Evolutionary conservation across 2,329 filamentous ascomycete species (phyloP).

Genomic region (Hypoxylon sp.): DNA sequence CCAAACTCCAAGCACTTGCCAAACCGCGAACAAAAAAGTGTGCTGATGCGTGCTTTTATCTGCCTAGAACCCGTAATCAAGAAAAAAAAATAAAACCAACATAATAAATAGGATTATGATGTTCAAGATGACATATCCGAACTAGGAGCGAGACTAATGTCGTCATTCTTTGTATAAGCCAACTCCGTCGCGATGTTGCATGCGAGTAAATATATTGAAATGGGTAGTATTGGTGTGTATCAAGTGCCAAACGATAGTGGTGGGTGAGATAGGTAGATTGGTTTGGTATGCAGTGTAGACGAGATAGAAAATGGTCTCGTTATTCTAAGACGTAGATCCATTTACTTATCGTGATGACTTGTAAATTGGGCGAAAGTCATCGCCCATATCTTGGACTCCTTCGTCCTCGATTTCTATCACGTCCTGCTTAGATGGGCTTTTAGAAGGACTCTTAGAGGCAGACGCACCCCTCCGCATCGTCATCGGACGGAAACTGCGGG

Average conservation of each 20-base stretch:
- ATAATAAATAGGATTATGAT: conserved; percentile 13
- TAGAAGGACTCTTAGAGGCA: conserved; percentile 38
- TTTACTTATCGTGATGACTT: conserved; percentile 39
- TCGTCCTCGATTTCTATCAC: conserved; percentile 45
- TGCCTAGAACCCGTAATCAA: conserved; percentile 16
- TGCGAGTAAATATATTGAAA: conserved; percentile 30
- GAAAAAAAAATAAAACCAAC: conserved; percentile 10
- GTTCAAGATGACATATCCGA: conserved; percentile 3
- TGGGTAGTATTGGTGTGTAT: conserved; percentile 16
- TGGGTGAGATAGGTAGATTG: conserved; percentile 12
- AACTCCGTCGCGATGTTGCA: conserved; percentile 43
- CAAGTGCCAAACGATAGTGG: conserved; percentile 8
- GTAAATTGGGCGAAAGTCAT: conserved; percentile 40
- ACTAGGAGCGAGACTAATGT: conserved; percentile 5
- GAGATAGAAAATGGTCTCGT: conserved; percentile 4
- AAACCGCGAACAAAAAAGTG: conserved; percentile 13
- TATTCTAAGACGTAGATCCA: conserved; percentile 23
- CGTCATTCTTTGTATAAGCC: conserved; percentile 31
- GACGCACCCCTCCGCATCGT: conserved; percentile 60
- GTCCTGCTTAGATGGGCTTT: conserved; percentile 33
- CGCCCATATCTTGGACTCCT: conserved; percentile 45
- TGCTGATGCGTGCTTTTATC: conserved; percentile 35
- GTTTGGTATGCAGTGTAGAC: conserved; percentile 5
- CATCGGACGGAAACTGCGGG: conserved; percentile 60
- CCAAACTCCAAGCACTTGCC: conserved; percentile 26